Conservation (phyloP, 1,284 basidiomycete genomes). For the Phenoliferia sp. region DNA sequence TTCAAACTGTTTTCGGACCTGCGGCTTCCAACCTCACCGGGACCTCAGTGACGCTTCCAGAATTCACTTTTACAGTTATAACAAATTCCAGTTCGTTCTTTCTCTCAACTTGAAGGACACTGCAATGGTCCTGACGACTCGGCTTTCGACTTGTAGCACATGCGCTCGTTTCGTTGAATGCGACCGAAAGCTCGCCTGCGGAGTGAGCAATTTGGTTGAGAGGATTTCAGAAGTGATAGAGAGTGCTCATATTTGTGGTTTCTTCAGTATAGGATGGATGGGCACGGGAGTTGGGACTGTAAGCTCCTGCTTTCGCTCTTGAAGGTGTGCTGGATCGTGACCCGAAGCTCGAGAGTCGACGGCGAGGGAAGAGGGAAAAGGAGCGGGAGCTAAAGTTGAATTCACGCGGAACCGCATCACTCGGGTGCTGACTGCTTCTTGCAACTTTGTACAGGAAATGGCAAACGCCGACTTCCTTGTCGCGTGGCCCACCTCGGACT, state of each 20-base stretch:
- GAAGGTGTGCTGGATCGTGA: too few relatives aligned
- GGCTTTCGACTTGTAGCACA: background rate
- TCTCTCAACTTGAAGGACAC: background rate
- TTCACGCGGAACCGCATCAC: background rate
- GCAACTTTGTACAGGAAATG: constrained; percentile 10
- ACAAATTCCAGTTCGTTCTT: constrained; percentile 19
- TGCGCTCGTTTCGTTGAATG: background rate
- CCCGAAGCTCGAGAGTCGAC: background rate
- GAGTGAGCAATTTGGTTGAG: background rate
- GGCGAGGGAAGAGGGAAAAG: too few relatives aligned
- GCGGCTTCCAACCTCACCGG: constrained; percentile 2
- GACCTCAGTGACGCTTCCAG: background rate
- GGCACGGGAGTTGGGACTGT: constrained; percentile 4
- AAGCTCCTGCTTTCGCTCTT: background rate
- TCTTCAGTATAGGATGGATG: background rate
- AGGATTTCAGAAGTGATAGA: background rate
- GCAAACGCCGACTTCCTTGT: constrained; percentile 22
- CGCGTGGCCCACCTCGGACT: constrained; percentile 14
- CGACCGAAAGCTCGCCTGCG: background rate
- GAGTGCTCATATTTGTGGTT: background rate
- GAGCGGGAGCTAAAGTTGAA: too few relatives aligned
- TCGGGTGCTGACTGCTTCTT: background rate
- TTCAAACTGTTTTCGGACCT: constrained; percentile 4
- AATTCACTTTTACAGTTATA: constrained; percentile 15
- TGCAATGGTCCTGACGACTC: background rate